A percentile compares a stretch with the other conserved stretches of the same genome.
phyloP scores from a whole-genome alignment of 2,329 filamentous ascomycete genomes.

The Dryadomyces quercivorus region DNA sequence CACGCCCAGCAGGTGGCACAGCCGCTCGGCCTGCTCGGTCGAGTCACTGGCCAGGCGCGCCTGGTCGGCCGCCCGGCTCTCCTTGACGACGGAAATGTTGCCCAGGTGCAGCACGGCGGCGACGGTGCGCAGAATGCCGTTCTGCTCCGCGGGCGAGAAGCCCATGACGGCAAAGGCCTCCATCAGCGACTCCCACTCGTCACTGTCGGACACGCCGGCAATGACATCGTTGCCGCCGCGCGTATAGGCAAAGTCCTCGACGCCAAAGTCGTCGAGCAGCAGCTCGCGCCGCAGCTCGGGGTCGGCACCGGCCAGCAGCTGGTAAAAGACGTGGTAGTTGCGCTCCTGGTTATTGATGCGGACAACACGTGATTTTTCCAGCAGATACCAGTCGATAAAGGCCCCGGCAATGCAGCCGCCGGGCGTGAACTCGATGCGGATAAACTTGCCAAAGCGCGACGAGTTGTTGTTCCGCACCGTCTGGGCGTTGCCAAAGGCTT shows the following conservation, averaged over 20 bases:
- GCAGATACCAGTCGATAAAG: constrained; percentile 95
- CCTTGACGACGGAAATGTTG: constrained; percentile 80
- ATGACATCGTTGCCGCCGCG: constrained; percentile 86
- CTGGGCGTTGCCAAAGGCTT: constrained; percentile 96
- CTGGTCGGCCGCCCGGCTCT: constrained; percentile 84
- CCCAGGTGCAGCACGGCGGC: constrained; percentile 88
- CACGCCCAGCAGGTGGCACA: constrained; percentile 77
- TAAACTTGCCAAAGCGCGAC: constrained; percentile 96
- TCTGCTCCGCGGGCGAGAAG: constrained; percentile 75
- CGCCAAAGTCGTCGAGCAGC: constrained; percentile 59
- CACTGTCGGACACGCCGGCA: constrained; percentile 73
- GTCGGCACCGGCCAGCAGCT: constrained; percentile 78
- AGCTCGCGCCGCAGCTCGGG: constrained; percentile 61
- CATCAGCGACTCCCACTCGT: constrained; percentile 81
- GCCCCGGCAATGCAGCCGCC: constrained; percentile 86
- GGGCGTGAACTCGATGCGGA: constrained; percentile 86
- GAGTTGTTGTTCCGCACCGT: constrained; percentile 98
- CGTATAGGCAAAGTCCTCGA: constrained; percentile 86
- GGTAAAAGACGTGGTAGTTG: constrained; percentile 97
- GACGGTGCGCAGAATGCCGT: constrained; percentile 71
- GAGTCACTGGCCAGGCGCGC: constrained; percentile 69
- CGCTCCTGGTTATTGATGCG: constrained; percentile 76
- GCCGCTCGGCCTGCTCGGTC: constrained; percentile 60
- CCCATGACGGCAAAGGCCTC: constrained; percentile 94
- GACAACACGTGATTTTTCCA: constrained; percentile 97